Evolutionary conservation across 2,329 filamentous ascomycete species (phyloP), one percentile per base, ranked within the genome.

Genomic region (Fusarium circinatum): DNA sequence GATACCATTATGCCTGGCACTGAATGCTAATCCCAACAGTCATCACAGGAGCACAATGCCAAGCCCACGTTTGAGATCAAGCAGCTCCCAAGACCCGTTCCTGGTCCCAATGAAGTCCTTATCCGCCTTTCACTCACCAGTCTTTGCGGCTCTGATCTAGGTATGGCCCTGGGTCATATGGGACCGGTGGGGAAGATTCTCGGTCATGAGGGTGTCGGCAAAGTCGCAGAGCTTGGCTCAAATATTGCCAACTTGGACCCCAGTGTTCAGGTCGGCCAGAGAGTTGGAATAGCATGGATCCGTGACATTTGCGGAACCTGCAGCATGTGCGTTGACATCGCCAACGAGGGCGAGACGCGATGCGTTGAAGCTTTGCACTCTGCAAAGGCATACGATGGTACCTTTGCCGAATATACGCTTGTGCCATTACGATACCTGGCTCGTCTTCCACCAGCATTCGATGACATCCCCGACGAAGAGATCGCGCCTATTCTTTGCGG

Each of bases 181-280:
- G 82, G 83, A 0, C 81, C 82, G 1, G 77, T 78, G 2, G 74
- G 77, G 10, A 68, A 79, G 30, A 79, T 84, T 4, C 78, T 84
- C 0, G 85, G 85, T 8, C 85, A 86, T 54, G 85, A 87, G 68
- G 85, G 85, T 13, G 82, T 85, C 3, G 85, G 85, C 3, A 78
- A 76, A 17, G 78, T 86, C 22, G 81, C 78, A 8, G 77, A 71
- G 30, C 67, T 86, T 4, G 85, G 85, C 3, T 76, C 78, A 36
- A 78, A 80, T 39, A 78, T 83, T 8, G 26, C 72, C 8, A 52
- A 64, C 8, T 26, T 64, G 12, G 79, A 80, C 48, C 65, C 74
- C 4, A 62, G 71, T 4, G 68, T 81, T 22, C 26, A 70, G 20
- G 34, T 81, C 5, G 83, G 82, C 38, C 78, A 83, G 52, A 80